Evolutionary conservation across 2,329 filamentous ascomycete species (phyloP).

Genomic region (Aspergillus latus): DNA sequence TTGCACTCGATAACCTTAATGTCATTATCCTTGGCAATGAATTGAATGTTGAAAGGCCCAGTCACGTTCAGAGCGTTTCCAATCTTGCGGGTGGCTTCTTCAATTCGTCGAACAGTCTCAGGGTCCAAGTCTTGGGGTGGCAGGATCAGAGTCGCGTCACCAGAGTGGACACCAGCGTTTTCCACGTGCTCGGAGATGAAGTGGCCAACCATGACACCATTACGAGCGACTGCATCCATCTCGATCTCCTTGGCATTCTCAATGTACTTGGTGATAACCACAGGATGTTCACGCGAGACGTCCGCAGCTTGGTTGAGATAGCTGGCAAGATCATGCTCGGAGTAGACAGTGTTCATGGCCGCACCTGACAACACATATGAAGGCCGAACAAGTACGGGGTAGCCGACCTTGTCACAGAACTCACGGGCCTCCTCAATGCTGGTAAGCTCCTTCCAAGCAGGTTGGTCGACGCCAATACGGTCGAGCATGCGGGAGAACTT

Average conservation of each 20-base stretch:
- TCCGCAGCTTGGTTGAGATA: constrained; percentile 89
- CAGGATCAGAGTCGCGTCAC: constrained; percentile 91
- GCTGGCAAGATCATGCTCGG: constrained; percentile 82
- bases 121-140: constrained; percentile 89
- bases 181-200: constrained; percentile 99
- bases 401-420: constrained; percentile 86
- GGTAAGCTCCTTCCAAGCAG: constrained; percentile 95
- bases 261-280: constrained; percentile 99
- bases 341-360: constrained; percentile 99
- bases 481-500: constrained; percentile 99
- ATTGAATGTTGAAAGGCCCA: constrained; percentile 97
- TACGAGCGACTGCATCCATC: constrained; percentile 94
- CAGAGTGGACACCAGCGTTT: constrained; percentile 97
- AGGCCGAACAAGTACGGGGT: constrained; percentile 90
- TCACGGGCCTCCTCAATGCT: constrained; percentile 85
- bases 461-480: constrained; percentile 90
- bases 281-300: constrained; percentile 91
- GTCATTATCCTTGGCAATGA: constrained; percentile 98
- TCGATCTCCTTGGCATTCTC: constrained; percentile 99
- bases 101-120: constrained; percentile 86
- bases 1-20: constrained; percentile 99
- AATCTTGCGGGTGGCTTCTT: constrained; percentile 94
- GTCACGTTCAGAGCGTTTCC: constrained; percentile 91
- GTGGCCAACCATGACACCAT: constrained; percentile 87
- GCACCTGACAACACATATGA: constrained; percentile 97